Percentiles rank a stretch among this genome's conserved stretches.
Conservation (phyloP, 345 rosid genomes). For the Hibiscus mutabilis region DNA sequence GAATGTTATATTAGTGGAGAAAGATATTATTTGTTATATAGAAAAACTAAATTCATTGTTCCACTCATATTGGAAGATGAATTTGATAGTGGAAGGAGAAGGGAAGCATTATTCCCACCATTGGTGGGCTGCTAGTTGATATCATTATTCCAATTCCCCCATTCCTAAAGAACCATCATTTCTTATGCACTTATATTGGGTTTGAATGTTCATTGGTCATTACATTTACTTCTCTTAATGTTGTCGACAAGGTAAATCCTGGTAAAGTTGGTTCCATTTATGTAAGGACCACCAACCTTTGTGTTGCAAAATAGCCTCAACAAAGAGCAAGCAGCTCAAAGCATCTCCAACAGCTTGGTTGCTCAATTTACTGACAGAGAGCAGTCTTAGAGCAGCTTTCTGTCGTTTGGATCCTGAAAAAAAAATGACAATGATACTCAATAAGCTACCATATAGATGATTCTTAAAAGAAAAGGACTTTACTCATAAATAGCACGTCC, state of each 20-base stretch:
- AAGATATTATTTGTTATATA: too few species aligned
- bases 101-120: too few species aligned
- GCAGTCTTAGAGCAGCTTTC: conserved; percentile 62
- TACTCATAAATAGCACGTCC: conserved; percentile 34
- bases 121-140: too few species aligned
- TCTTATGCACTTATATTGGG: too few species aligned
- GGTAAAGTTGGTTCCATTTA: conserved; percentile 71
- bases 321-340: conserved; percentile 78
- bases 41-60: too few species aligned
- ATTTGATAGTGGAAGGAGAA: too few species aligned
- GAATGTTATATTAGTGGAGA: too few species aligned
- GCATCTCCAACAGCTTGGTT: conserved; percentile 99
- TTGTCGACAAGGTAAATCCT: conserved; percentile 85
- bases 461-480: background rate
- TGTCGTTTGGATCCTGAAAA: conserved; percentile 57
- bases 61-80: too few species aligned
- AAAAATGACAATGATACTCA: conserved; percentile 2
- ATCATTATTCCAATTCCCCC: too few species aligned
- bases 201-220: too few species aligned
- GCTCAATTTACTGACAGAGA: conserved; percentile 72
- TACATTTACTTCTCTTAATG: background rate
- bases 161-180: too few species aligned
- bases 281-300: conserved; percentile 69
- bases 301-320: conserved; percentile 70
- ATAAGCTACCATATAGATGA: background rate